Evolutionary conservation across 164 flowering plant genomes (phyloP).

Genomic region (Houttuynia cordata): DNA sequence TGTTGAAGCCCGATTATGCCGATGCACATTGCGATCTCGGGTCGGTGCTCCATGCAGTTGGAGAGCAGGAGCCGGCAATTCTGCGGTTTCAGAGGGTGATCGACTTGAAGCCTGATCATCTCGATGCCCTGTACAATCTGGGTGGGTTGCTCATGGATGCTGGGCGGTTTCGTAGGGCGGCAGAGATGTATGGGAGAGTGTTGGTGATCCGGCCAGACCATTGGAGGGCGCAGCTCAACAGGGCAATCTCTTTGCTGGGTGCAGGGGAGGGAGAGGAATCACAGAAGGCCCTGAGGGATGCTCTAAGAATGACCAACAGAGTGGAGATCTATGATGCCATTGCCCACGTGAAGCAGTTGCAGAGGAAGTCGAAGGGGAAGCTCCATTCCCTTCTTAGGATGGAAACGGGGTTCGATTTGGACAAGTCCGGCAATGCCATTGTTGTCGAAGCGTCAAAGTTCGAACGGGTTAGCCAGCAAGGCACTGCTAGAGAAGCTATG

Average conservation of each 20-base stretch:
- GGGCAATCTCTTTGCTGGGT: conserved; percentile 11
- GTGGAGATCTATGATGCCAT: conserved; percentile 17
- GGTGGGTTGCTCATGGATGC: conserved; percentile 13
- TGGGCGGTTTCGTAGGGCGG: conserved; percentile 12
- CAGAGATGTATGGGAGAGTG: conserved; percentile 15
- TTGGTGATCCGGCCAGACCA: conserved; percentile 11
- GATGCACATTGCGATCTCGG: conserved; percentile 17
- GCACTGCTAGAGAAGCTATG: conserved; percentile 3
- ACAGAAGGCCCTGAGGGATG: conserved; percentile 10
- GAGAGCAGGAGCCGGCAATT: conserved; percentile 14
- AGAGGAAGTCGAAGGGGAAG: conserved; percentile 4
- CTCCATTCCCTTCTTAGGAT: conserved; percentile 1
- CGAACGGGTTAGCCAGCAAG: conserved; percentile 2
- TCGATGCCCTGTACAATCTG: conserved; percentile 13
- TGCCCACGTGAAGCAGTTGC: conserved; percentile 12
- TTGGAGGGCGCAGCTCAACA: conserved; percentile 16
- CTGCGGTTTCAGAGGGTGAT: conserved; percentile 11
- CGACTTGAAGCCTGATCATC: conserved; percentile 14
- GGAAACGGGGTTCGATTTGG: not conserved
- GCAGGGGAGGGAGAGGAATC: conserved; percentile 12
- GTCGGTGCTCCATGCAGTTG: conserved; percentile 14
- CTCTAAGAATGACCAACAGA: conserved; percentile 14
- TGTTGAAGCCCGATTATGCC: conserved; percentile 9
- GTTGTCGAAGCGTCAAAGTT: conserved; percentile 11
- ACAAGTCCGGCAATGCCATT: not conserved